Evolutionary conservation across 1,284 basidiomycete genomes (phyloP).

Genomic region (Trichosporon asahii): DNA sequence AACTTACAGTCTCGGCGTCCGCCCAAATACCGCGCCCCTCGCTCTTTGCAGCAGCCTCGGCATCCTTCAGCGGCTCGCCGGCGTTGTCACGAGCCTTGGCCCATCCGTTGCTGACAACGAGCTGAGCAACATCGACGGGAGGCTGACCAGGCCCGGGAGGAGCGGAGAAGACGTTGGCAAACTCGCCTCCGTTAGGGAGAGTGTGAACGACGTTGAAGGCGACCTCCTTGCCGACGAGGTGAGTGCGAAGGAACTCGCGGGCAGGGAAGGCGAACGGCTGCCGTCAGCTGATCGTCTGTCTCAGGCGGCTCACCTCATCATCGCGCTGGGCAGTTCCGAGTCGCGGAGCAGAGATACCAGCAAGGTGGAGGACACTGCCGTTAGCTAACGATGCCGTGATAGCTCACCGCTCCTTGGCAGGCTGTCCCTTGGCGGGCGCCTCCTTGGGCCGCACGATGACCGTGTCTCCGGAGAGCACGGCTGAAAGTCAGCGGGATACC

Average conservation of each 20-base stretch:
- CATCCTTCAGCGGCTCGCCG: slow-evolving; percentile 56
- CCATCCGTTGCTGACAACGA: slow-evolving; percentile 83
- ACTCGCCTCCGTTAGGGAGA: slow-evolving; percentile 44
- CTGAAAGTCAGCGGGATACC: slow-evolving; percentile 56
- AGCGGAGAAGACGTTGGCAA: slow-evolving; percentile 47
- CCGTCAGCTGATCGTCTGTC: background rate
- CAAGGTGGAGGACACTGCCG: slow-evolving; percentile 74
- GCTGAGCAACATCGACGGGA: slow-evolving; percentile 65
- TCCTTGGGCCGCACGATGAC: slow-evolving; percentile 70
- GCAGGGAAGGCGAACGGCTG: slow-evolving; percentile 88
- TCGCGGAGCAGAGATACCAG: slow-evolving; percentile 74
- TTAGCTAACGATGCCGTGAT: background rate
- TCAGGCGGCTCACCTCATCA: slow-evolving; percentile 65
- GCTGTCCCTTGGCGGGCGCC: slow-evolving; percentile 72
- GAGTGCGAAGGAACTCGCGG: slow-evolving; percentile 80
- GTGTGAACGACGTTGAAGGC: slow-evolving; percentile 50
- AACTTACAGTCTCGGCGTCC: slow-evolving; percentile 61
- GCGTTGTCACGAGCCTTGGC: slow-evolving; percentile 84
- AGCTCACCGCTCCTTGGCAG: slow-evolving; percentile 76
- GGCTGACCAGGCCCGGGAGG: slow-evolving; percentile 50
- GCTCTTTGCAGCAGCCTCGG: slow-evolving; percentile 73
- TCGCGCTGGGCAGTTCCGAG: slow-evolving; percentile 74
- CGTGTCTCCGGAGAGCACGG: slow-evolving; percentile 83
- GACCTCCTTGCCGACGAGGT: slow-evolving; percentile 81
- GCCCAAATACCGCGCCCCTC: slow-evolving; percentile 78